Conservation (phyloP, 805 yeast species). For the Ogataea nonfermentans region DNA sequence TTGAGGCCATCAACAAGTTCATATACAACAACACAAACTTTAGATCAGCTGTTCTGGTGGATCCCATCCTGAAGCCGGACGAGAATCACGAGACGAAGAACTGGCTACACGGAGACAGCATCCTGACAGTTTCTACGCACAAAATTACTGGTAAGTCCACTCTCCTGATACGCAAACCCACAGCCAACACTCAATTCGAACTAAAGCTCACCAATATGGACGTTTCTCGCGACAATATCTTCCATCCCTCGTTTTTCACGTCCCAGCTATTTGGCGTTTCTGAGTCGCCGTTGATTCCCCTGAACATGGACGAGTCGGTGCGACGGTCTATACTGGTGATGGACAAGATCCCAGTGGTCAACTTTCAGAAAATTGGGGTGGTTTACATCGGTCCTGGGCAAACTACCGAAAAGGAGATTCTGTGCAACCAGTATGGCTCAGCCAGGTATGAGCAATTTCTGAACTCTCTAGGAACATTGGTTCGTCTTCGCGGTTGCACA, state of each 20-base stretch:
- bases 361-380: slow-evolving; percentile 76
- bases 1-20: slow-evolving; percentile 68
- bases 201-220: slow-evolving; percentile 17
- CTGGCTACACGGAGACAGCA: slow-evolving; percentile 63
- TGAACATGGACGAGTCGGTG: slow-evolving; percentile 34
- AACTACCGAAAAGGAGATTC: slow-evolving; percentile 56
- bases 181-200: slow-evolving; percentile 54
- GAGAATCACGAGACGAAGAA: slow-evolving; percentile 30
- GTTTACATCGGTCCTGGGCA: slow-evolving; percentile 74
- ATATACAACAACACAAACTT: slow-evolving; percentile 63
- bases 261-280: slow-evolving; percentile 18
- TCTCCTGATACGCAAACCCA: slow-evolving; percentile 59
- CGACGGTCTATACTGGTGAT: slow-evolving; percentile 57
- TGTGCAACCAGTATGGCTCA: slow-evolving; percentile 66
- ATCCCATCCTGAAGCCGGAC: slow-evolving; percentile 18
- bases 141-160: slow-evolving; percentile 48
- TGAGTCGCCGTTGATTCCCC: slow-evolving; percentile 19
- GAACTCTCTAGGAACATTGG: slow-evolving; percentile 54
- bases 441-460: slow-evolving; percentile 58
- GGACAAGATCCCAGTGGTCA: slow-evolving; percentile 76
- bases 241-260: slow-evolving; percentile 24
- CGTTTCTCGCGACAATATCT: slow-evolving; percentile 17
- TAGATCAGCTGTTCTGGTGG: slow-evolving; percentile 34
- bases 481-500: slow-evolving; percentile 53
- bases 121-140: slow-evolving; percentile 57